Conservation (phyloP, 495 filamentous ascomycete species). For the Xylaria longipes region DNA sequence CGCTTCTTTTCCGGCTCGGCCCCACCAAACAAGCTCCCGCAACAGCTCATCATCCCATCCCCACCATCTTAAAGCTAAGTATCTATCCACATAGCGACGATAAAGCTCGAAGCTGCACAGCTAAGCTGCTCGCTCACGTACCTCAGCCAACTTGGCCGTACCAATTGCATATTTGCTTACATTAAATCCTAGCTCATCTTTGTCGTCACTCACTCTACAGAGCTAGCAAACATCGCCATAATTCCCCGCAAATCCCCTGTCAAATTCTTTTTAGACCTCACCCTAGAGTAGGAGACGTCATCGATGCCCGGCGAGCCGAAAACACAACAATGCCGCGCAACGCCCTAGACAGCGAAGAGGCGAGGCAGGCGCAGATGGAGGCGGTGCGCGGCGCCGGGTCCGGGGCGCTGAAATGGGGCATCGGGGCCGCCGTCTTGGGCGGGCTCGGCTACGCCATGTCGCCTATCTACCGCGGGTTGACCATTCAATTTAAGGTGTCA, state of each 20-base stretch:
- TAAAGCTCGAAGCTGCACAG: neutral
- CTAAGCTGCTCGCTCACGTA: neutral
- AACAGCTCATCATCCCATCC: neutral
- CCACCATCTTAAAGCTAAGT: neutral
- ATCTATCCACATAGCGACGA: neutral
- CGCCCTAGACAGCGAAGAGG: slow-evolving; percentile 59
- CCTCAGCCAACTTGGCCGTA: neutral
- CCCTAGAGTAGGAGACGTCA: neutral
- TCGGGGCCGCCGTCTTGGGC: slow-evolving; percentile 61
- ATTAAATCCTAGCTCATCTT: neutral
- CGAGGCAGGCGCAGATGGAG: slow-evolving; percentile 65
- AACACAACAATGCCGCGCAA: slow-evolving; percentile 46
- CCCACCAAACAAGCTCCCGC: slow-evolving; percentile 21
- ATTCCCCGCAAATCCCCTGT: neutral
- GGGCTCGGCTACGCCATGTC: slow-evolving; percentile 63
- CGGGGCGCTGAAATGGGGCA: slow-evolving; percentile 72
- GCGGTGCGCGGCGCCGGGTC: slow-evolving; percentile 64
- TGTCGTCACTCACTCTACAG: neutral
- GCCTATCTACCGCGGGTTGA: slow-evolving; percentile 81
- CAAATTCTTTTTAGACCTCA: neutral
- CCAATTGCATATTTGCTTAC: neutral
- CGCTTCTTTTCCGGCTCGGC: neutral
- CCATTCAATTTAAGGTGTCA: slow-evolving; percentile 87
- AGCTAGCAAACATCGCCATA: neutral
- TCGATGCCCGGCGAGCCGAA: slow-evolving; percentile 3